Evolutionary conservation across 2,329 filamentous ascomycete genomes (phyloP).

Genomic region (Beauveria rudraprayagi): DNA sequence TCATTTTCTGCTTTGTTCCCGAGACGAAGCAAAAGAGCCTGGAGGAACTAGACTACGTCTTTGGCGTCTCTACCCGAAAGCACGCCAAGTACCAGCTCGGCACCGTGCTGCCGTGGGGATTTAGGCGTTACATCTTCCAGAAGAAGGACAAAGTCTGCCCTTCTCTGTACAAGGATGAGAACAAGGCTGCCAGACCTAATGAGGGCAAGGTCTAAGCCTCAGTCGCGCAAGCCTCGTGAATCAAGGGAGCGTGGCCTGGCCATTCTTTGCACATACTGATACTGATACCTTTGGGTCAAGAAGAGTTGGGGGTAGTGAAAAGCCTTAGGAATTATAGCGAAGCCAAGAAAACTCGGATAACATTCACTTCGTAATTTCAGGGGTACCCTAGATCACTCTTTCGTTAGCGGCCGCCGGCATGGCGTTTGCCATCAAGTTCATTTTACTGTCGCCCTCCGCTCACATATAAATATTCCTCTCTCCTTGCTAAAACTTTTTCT

Average conservation of each 20-base stretch:
- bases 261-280: neutral
- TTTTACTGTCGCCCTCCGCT: too few species aligned
- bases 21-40: slow-evolving; percentile 37
- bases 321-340: too few species aligned
- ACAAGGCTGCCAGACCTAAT: neutral
- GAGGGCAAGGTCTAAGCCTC: slow-evolving; percentile 1
- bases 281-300: too few species aligned
- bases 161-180: slow-evolving; percentile 1
- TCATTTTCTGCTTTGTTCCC: slow-evolving; percentile 56
- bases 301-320: too few species aligned
- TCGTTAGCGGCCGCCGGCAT: too few species aligned
- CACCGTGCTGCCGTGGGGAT: slow-evolving; percentile 26
- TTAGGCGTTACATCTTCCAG: slow-evolving; percentile 20
- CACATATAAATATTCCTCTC: too few species aligned
- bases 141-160: slow-evolving; percentile 2
- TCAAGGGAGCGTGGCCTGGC: neutral
- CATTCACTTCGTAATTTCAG: too few species aligned
- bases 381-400: too few species aligned
- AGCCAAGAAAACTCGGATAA: too few species aligned
- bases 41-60: slow-evolving; percentile 33
- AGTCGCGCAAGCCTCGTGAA: neutral
- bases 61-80: slow-evolving; percentile 25
- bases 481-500: too few species aligned
- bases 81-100: slow-evolving; percentile 27
- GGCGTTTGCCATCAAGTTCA: too few species aligned